Evolutionary conservation across 2,329 filamentous ascomycete species (phyloP).

Genomic region (Phaeosphaeriaceae sp.): DNA sequence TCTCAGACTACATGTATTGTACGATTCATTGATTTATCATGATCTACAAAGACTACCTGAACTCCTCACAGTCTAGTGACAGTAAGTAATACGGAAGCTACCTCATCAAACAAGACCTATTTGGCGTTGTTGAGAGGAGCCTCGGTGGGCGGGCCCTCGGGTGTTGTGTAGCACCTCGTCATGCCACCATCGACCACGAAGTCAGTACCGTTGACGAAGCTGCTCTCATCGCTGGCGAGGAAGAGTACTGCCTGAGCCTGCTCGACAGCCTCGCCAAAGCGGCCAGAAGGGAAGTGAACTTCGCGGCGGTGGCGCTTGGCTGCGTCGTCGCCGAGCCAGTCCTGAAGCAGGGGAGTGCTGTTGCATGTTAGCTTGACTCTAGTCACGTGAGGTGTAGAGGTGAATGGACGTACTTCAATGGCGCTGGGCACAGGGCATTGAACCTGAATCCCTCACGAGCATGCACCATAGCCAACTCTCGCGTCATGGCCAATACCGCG

Average conservation of each 20-base stretch:
- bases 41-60: slow-evolving; percentile 3
- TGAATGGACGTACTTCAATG: slow-evolving; percentile 70
- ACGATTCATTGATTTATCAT: background rate
- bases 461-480: slow-evolving; percentile 90
- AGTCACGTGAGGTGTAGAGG: background rate
- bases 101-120: background rate
- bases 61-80: slow-evolving; percentile 1
- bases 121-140: slow-evolving; percentile 59
- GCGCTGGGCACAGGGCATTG: slow-evolving; percentile 89
- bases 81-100: background rate
- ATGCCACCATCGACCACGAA: slow-evolving; percentile 96
- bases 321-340: slow-evolving; percentile 89
- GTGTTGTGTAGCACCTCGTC: slow-evolving; percentile 83
- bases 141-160: slow-evolving; percentile 63
- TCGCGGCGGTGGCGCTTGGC: slow-evolving; percentile 83
- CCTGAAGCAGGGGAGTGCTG: slow-evolving; percentile 84
- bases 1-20: too few relatives aligned
- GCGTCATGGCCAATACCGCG: slow-evolving; percentile 86
- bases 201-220: slow-evolving; percentile 89
- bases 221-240: slow-evolving; percentile 84
- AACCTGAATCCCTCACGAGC: slow-evolving; percentile 89
- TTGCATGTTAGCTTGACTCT: slow-evolving; percentile 19
- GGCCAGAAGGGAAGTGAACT: slow-evolving; percentile 85
- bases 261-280: slow-evolving; percentile 93
- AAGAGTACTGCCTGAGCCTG: slow-evolving; percentile 90